Conservation (phyloP, 1,284 basidiomycete species). For the Fomitiporia mediterranea region DNA sequence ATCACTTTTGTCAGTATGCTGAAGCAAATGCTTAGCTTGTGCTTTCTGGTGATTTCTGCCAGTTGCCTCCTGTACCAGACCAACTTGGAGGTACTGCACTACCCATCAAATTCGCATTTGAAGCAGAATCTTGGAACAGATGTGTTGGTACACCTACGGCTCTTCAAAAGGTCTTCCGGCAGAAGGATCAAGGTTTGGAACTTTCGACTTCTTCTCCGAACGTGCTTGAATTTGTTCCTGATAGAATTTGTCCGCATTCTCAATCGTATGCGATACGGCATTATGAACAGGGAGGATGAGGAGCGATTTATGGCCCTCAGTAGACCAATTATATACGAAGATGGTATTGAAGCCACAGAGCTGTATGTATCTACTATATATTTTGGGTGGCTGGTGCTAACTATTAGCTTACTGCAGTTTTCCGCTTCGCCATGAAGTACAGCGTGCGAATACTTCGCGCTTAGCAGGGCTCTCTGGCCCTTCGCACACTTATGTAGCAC, state of each 20-base stretch:
- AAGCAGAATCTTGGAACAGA: conserved; percentile 69
- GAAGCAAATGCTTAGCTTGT: conserved; percentile 49
- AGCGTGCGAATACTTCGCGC: conserved; percentile 48
- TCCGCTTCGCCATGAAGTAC: conserved; percentile 84
- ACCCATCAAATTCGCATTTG: conserved; percentile 71
- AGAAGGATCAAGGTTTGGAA: conserved; percentile 56
- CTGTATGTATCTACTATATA: conserved; percentile 41
- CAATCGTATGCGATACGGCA: conserved; percentile 65
- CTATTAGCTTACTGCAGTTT: conserved; percentile 41
- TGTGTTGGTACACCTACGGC: conserved; percentile 54
- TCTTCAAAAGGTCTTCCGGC: conserved; percentile 62
- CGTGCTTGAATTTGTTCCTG: background rate
- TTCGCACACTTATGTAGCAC: conserved; percentile 34
- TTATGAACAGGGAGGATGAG: conserved; percentile 42
- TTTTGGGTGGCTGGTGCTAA: conserved; percentile 11
- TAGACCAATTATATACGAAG: conserved; percentile 54
- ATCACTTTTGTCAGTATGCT: conserved; percentile 15
- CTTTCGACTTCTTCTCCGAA: background rate
- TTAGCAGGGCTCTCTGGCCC: conserved; percentile 32
- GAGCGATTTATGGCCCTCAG: conserved; percentile 56
- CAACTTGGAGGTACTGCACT: conserved; percentile 35
- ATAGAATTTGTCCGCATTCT: conserved; percentile 66
- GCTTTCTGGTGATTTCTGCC: conserved; percentile 89
- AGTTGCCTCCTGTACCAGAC: conserved; percentile 84
- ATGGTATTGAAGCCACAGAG: conserved; percentile 80